These are phyloP conservation scores for Anthracocystis walkeri DNA, from an alignment of 1,284 basidiomycete species.

Conservation along the genomic window DNA sequence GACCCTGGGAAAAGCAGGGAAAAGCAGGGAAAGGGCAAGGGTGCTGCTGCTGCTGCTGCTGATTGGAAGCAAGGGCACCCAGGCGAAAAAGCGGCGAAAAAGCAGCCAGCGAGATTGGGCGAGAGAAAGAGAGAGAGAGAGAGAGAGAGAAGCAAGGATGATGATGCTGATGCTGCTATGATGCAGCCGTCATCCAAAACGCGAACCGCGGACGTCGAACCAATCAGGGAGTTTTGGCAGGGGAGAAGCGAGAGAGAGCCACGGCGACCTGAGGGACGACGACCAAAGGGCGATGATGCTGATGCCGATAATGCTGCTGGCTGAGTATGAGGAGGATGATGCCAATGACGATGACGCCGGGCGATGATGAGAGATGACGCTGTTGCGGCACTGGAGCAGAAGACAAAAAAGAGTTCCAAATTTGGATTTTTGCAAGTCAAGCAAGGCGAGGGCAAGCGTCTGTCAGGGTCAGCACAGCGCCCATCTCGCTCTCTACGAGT, in stretches of 20 bases:
- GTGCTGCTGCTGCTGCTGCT: conserved; percentile 5
- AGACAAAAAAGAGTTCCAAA: not conserved
- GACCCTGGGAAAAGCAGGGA: too few relatives aligned
- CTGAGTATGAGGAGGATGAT: too few relatives aligned
- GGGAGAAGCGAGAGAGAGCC: not conserved
- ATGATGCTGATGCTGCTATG: conserved; percentile 28
- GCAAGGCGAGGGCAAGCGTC: not conserved
- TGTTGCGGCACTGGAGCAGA: conserved; percentile 1
- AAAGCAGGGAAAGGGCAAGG: not conserved
- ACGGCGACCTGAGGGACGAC: too few relatives aligned
- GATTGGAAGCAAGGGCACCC: conserved; percentile 5
- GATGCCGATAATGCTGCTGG: too few relatives aligned
- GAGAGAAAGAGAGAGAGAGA: too few relatives aligned
- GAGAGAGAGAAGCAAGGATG: not conserved
- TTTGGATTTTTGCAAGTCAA: not conserved
- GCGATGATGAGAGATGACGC: conserved; percentile 7
- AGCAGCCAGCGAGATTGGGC: not conserved
- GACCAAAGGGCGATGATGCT: too few relatives aligned
- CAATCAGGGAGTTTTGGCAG: too few relatives aligned
- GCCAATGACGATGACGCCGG: conserved; percentile 4
- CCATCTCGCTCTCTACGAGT: too few relatives aligned
- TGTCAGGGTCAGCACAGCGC: not conserved
- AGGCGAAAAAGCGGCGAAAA: conserved; percentile 1
- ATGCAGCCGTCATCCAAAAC: conserved; percentile 23
- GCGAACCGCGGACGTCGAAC: too few relatives aligned